Evolutionary conservation across 2,329 filamentous ascomycete genomes (phyloP).

Genomic region (Grosmannia huntii): DNA sequence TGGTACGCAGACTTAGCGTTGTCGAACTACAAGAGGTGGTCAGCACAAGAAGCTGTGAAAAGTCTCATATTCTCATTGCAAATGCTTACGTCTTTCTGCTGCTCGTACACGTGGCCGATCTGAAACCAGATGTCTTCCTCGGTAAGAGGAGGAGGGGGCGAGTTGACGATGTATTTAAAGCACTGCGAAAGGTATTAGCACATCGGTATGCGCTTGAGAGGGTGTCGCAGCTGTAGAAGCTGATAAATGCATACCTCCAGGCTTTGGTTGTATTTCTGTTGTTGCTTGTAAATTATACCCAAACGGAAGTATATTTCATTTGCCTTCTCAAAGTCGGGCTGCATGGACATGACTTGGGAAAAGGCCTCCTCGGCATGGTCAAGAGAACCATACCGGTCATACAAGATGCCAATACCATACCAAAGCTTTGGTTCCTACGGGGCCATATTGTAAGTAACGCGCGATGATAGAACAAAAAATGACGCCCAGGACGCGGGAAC

Average conservation of each 20-base stretch:
- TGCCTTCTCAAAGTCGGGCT: conserved; percentile 93
- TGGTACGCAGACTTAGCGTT: conserved; percentile 85
- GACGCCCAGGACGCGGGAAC: background rate
- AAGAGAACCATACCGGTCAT: conserved; percentile 89
- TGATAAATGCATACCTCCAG: conserved; percentile 53
- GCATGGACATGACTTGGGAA: conserved; percentile 97
- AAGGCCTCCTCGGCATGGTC: conserved; percentile 98
- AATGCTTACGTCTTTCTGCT: conserved; percentile 84
- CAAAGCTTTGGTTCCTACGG: conserved; percentile 77
- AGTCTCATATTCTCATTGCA: conserved; percentile 15
- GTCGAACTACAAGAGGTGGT: conserved; percentile 55
- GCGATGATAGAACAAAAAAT: background rate
- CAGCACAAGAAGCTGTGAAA: background rate
- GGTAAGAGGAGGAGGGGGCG: conserved; percentile 81
- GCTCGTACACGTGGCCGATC: conserved; percentile 96
- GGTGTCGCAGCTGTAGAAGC: too few species aligned
- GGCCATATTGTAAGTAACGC: too few species aligned
- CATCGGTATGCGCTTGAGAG: background rate
- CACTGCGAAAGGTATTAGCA: conserved; percentile 44
- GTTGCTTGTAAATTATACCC: conserved; percentile 99
- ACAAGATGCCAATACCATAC: conserved; percentile 97
- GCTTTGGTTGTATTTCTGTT: conserved; percentile 85
- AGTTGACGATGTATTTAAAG: conserved; percentile 94
- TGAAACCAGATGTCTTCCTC: conserved; percentile 99
- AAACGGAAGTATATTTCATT: conserved; percentile 98